A percentile compares a stretch with the other conserved stretches of the same genome.
Evolutionary conservation across 192 early-diverging fungal species (phyloP).

Genomic region (Chytriomyces confervae): DNA sequence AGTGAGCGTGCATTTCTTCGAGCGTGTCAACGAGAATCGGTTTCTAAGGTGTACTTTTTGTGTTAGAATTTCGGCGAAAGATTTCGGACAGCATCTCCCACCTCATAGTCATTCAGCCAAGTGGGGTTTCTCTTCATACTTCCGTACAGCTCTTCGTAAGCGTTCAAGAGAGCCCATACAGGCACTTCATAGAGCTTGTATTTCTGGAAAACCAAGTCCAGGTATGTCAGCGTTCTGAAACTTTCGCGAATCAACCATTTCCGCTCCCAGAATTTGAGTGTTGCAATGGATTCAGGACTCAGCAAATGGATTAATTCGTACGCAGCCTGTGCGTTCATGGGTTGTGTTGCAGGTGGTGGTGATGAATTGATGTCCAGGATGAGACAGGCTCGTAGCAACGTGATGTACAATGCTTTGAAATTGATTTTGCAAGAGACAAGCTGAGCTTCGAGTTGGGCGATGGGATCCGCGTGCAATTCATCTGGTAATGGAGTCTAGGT

Average conservation of each 20-base stretch:
- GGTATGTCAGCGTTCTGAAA: slow-evolving; percentile 45
- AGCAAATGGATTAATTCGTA: slow-evolving; percentile 45
- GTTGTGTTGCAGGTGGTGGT: slow-evolving; percentile 22
- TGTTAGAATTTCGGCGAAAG: background rate
- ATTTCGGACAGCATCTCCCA: slow-evolving; percentile 19
- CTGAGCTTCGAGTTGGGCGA: slow-evolving; percentile 12
- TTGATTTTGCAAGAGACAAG: slow-evolving; percentile 42
- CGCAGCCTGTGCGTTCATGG: slow-evolving; percentile 34
- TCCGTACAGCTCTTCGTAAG: slow-evolving; percentile 52
- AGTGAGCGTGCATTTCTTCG: slow-evolving; percentile 57
- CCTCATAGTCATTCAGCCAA: slow-evolving; percentile 49
- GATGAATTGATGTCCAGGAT: slow-evolving; percentile 48
- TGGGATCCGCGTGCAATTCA: slow-evolving; percentile 14
- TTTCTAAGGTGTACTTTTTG: slow-evolving; percentile 22
- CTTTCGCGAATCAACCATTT: slow-evolving; percentile 54
- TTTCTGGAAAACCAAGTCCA: slow-evolving; percentile 56
- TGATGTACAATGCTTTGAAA: slow-evolving; percentile 49
- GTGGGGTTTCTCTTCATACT: slow-evolving; percentile 44
- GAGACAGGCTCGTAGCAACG: slow-evolving; percentile 51
- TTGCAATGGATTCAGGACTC: slow-evolving; percentile 42
- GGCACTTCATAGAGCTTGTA: slow-evolving; percentile 54
- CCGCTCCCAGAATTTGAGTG: slow-evolving; percentile 39
- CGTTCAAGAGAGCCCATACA: slow-evolving; percentile 44
- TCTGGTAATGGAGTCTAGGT: background rate
- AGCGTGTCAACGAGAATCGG: slow-evolving; percentile 51